Evolutionary conservation across 1,284 basidiomycete species (phyloP).

Genomic region (Irpex sp.): DNA sequence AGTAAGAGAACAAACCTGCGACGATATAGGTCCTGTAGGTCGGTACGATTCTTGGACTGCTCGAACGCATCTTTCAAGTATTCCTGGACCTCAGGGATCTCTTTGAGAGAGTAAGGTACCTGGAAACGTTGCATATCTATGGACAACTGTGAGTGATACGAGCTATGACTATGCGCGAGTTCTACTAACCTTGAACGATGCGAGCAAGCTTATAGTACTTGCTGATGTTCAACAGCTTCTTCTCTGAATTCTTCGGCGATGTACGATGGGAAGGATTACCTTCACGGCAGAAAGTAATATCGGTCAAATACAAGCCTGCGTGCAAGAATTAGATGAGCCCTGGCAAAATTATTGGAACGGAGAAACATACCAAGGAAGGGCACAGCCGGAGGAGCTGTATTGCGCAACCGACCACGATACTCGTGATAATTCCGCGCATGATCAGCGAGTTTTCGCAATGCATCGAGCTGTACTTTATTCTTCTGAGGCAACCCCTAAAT

Average conservation of each 20-base stretch:
- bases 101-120: constrained; percentile 76
- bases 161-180: constrained; percentile 2
- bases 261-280: constrained; percentile 87
- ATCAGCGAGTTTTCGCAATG: constrained; percentile 82
- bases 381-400: constrained; percentile 83
- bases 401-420: constrained; percentile 82
- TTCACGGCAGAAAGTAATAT: constrained; percentile 94
- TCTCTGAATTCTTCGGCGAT: constrained; percentile 72
- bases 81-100: constrained; percentile 80
- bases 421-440: constrained; percentile 90
- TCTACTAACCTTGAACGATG: constrained; percentile 71
- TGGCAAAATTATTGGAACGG: neutral
- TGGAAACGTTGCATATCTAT: constrained; percentile 94
- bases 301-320: constrained; percentile 81
- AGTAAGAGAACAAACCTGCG: constrained; percentile 53
- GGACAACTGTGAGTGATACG: constrained; percentile 5
- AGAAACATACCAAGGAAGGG: constrained; percentile 77
- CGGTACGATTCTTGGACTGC: constrained; percentile 67
- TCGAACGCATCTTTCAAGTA: constrained; percentile 74
- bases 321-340: constrained; percentile 3
- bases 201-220: constrained; percentile 89
- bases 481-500: constrained; percentile 80
- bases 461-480: constrained; percentile 77
- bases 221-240: constrained; percentile 93
- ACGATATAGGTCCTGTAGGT: constrained; percentile 77